Conservation (phyloP, 2,329 filamentous ascomycete genomes). For the Pseudogymnoascus sp. region DNA sequence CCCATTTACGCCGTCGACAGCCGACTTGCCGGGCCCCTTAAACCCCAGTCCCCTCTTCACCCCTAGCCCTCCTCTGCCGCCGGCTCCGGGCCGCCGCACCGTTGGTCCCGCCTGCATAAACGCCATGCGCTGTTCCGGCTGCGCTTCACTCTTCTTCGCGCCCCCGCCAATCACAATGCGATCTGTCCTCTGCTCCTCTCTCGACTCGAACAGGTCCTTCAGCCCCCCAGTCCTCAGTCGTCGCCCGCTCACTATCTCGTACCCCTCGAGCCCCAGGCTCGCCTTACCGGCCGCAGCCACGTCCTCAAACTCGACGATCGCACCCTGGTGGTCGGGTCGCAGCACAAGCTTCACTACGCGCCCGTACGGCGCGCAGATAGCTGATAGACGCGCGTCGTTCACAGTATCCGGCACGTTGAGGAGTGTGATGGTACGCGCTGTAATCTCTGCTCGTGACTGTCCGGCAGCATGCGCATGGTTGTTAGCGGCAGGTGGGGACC, state of each 20-base stretch:
- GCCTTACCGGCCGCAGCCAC: conserved; percentile 62
- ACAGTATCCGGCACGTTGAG: conserved; percentile 87
- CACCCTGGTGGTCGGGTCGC: conserved; percentile 73
- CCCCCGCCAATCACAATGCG: conserved; percentile 29
- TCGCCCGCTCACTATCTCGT: conserved; percentile 42
- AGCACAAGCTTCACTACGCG: conserved; percentile 67
- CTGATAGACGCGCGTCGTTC: conserved; percentile 73
- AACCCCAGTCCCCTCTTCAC: conserved; percentile 29
- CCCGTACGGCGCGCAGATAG: conserved; percentile 63
- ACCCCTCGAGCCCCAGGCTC: conserved; percentile 47
- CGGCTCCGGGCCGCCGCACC: conserved; percentile 27
- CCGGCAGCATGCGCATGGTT: conserved; percentile 21
- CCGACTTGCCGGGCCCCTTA: neutral
- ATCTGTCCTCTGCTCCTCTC: conserved; percentile 37
- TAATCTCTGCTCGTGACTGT: conserved; percentile 41
- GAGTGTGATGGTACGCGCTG: conserved; percentile 67
- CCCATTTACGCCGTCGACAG: conserved; percentile 13
- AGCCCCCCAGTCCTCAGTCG: conserved; percentile 46
- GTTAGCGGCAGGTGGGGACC: conserved; percentile 23
- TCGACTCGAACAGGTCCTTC: conserved; percentile 45
- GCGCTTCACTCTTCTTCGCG: conserved; percentile 30
- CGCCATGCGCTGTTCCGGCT: conserved; percentile 23
- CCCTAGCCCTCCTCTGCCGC: conserved; percentile 29
- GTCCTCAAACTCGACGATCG: conserved; percentile 72
- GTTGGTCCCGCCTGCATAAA: conserved; percentile 24